Percentiles rank a stretch among this genome's conserved stretches.
Conservation (phyloP, 305 asterid genomes). For the Ruellia speciosa region DNA sequence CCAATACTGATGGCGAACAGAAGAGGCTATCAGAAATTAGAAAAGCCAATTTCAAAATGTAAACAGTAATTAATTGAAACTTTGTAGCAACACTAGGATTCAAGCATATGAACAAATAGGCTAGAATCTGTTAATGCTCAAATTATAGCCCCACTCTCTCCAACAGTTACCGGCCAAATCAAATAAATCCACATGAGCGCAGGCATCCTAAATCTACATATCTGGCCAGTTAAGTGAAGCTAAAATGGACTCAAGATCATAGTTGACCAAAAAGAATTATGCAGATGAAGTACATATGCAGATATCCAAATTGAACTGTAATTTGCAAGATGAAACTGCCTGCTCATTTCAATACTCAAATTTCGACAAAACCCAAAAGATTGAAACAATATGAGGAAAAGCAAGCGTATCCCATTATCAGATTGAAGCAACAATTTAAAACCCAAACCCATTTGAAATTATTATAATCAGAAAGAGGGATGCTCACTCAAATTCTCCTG, state of each 20-base stretch:
- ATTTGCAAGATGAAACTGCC: neutral
- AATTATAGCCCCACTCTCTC: too few relatives aligned
- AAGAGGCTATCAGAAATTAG: too few relatives aligned
- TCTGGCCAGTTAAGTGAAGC: neutral
- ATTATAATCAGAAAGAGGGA: slow-evolving; percentile 7
- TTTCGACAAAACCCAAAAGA: neutral
- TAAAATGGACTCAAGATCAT: slow-evolving; percentile 1
- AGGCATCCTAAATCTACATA: slow-evolving; percentile 8
- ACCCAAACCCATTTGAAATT: slow-evolving; percentile 18
- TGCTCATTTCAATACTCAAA: neutral
- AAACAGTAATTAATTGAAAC: too few relatives aligned
- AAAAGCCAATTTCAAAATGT: too few relatives aligned
- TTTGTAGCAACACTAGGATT: too few relatives aligned
- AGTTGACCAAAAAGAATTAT: slow-evolving; percentile 1
- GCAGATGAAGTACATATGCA: slow-evolving; percentile 1
- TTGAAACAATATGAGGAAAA: neutral
- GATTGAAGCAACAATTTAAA: slow-evolving; percentile 6
- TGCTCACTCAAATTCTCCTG: slow-evolving; percentile 27
- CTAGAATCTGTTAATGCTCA: too few relatives aligned
- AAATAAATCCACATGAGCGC: slow-evolving; percentile 2
- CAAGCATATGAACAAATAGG: too few relatives aligned
- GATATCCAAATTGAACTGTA: neutral
- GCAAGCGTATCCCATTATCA: slow-evolving; percentile 9
- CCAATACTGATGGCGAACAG: too few relatives aligned
- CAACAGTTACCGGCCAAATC: neutral